Evolutionary conservation across 2,329 filamentous ascomycete genomes (phyloP).

Genomic region (Pyrenophora seminiperda): DNA sequence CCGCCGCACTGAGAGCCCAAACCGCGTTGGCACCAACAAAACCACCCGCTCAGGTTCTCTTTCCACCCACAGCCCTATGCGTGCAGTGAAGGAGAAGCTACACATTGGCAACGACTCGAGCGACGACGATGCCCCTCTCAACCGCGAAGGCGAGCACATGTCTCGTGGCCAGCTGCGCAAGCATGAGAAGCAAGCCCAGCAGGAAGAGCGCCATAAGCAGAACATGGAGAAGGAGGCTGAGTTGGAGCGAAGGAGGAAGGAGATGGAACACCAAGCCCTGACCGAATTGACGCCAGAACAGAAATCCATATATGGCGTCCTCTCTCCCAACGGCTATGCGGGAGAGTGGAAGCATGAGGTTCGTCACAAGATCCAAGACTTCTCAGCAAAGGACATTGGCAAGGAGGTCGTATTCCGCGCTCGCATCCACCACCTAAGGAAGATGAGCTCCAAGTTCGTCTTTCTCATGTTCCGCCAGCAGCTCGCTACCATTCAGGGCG

Average conservation of each 20-base stretch:
- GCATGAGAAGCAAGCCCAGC: slow-evolving; percentile 52
- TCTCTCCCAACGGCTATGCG: slow-evolving; percentile 64
- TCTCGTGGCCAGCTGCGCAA: slow-evolving; percentile 57
- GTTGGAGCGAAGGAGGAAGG: slow-evolving; percentile 54
- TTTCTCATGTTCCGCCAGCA: slow-evolving; percentile 88
- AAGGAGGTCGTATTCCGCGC: slow-evolving; percentile 70
- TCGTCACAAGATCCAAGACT: slow-evolving; percentile 57
- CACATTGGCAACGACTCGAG: slow-evolving; percentile 45
- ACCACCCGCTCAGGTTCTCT: slow-evolving; percentile 35
- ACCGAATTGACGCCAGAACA: slow-evolving; percentile 64
- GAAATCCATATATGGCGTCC: slow-evolving; percentile 62
- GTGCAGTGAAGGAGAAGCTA: slow-evolving; percentile 49
- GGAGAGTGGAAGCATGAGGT: slow-evolving; percentile 55
- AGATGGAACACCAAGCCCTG: slow-evolving; percentile 55
- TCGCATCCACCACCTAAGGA: slow-evolving; percentile 77
- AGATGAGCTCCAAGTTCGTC: slow-evolving; percentile 79
- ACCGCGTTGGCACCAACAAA: slow-evolving; percentile 29
- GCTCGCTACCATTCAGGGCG: slow-evolving; percentile 81
- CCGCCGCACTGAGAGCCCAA: slow-evolving; percentile 46
- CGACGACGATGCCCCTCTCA: slow-evolving; percentile 49
- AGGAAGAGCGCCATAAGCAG: slow-evolving; percentile 53
- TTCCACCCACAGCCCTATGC: slow-evolving; percentile 46
- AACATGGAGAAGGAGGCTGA: slow-evolving; percentile 53
- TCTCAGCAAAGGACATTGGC: slow-evolving; percentile 60
- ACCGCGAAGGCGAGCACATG: slow-evolving; percentile 57